Conservation (phyloP, 441 rosid genomes). For the Francoa sonchifolia region DNA sequence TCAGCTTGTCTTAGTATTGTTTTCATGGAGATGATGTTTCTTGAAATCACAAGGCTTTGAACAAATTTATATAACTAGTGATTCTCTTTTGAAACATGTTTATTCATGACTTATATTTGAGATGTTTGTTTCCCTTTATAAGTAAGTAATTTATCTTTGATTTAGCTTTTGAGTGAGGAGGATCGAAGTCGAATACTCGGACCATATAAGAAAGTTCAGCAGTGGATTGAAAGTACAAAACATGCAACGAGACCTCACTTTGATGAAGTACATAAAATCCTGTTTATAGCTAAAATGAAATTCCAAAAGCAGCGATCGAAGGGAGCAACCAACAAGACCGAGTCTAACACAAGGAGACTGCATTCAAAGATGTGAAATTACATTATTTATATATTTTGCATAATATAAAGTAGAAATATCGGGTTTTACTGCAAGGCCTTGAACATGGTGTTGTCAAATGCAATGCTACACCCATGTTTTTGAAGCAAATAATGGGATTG, state of each 20-base stretch:
- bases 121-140: too few relatives aligned
- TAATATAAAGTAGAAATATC: too few relatives aligned
- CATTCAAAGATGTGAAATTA: slow-evolving; percentile 39
- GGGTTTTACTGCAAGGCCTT: neutral
- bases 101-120: too few relatives aligned
- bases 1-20: too few relatives aligned
- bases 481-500: neutral
- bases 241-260: slow-evolving; percentile 66
- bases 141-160: slow-evolving; percentile 4
- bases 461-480: too few relatives aligned
- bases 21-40: too few relatives aligned
- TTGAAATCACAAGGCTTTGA: too few relatives aligned
- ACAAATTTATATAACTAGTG: too few relatives aligned
- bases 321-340: slow-evolving; percentile 13
- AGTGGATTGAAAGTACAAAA: slow-evolving; percentile 66
- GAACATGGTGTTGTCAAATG: neutral
- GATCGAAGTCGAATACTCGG: slow-evolving; percentile 42
- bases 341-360: slow-evolving; percentile 19
- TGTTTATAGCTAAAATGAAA: slow-evolving; percentile 32
- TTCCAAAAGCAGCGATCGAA: slow-evolving; percentile 21
- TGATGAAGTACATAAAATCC: slow-evolving; percentile 52
- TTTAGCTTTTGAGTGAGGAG: slow-evolving; percentile 56
- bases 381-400: too few relatives aligned
- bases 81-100: too few relatives aligned
- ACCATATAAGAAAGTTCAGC: slow-evolving; percentile 56